Base-by-base conservation (phyloP, 495 filamentous ascomycete genomes). In the Aspergillus mulundensis region DNA sequence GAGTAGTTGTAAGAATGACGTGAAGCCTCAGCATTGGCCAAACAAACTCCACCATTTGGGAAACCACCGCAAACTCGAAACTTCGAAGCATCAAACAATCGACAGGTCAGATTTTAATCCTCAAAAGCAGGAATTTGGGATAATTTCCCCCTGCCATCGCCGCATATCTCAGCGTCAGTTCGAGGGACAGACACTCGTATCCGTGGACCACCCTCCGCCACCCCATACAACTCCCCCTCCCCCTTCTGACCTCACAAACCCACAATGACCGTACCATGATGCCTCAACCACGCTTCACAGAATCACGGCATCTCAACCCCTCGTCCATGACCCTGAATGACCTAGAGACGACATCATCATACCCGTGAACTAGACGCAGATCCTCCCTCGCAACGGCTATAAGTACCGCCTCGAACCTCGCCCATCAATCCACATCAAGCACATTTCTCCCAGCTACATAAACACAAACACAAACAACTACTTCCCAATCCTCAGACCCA, bases 201-300 rank as follows among this genome's bases (percentile, higher is more conserved):
- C 32, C 32, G 12, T 36, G 32, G 32, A 36, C 12, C 32, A 11
- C 2, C 32, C 5, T 36, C 32, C 32, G 32, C 32, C 32, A 36
- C 32, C 32, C 42, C 42, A 23, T 23, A 44, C 19, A 42, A 42
- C 1, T 6, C 40, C 7, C 23, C 2, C 42, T n/a, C 7, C 23
- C 2, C 42, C 4, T 23, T 44, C 42, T 44, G 42, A 44, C 19
- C 42, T 44, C 42, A 44, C 42, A 14, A 44, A 44, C 42, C 42
- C 42, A 44, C 42, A 44, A 44, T 44, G 42, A 23, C 42, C 11
- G 19, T 23, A 23, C 42, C 42, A 44, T 44, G 42, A 44, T 44
- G 42, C 42, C 11, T 21, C 10, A 8, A 11, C 40, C 40, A 18
- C 16, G n/a, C 40, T 19, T 18, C 3, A n/a, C 40, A 16, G 8